phyloP scores from a whole-genome alignment of 192 early-diverging fungal species.

The Coemansia sp. region DNA sequence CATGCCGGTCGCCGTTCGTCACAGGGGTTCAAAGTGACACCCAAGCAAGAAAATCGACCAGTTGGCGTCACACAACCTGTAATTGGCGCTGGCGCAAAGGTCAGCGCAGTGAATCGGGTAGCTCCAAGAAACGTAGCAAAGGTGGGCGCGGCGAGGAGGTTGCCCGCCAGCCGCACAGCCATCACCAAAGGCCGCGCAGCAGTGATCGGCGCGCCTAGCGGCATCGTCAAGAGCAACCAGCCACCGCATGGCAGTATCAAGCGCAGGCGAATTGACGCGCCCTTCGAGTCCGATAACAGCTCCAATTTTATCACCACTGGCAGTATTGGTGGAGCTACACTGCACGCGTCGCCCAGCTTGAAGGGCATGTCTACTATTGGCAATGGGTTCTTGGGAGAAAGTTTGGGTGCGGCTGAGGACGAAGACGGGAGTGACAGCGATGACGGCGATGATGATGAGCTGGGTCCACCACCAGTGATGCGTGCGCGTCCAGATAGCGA shows the following conservation, averaged over 20 bases:
- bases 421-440: conserved; percentile 26
- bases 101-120: conserved; percentile 11
- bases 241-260: conserved; percentile 29
- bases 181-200: conserved; percentile 33
- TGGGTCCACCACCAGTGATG: conserved; percentile 37
- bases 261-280: conserved; percentile 25
- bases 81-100: neutral
- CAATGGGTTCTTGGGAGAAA: neutral
- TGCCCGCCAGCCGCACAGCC: conserved; percentile 34
- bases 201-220: neutral
- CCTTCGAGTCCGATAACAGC: neutral
- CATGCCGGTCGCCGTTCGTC: conserved; percentile 44
- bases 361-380: conserved; percentile 4
- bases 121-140: conserved; percentile 13
- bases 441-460: conserved; percentile 17
- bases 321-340: neutral
- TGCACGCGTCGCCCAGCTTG: neutral
- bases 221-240: conserved; percentile 6
- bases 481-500: conserved; percentile 34
- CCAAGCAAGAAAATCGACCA: conserved; percentile 21
- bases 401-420: neutral
- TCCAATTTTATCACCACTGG: neutral
- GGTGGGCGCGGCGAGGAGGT: conserved; percentile 25
- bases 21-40: conserved; percentile 44
- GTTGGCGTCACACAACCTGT: neutral